Conservation (phyloP, 768 basidiomycete species). For the Phylloporus arenicola region DNA sequence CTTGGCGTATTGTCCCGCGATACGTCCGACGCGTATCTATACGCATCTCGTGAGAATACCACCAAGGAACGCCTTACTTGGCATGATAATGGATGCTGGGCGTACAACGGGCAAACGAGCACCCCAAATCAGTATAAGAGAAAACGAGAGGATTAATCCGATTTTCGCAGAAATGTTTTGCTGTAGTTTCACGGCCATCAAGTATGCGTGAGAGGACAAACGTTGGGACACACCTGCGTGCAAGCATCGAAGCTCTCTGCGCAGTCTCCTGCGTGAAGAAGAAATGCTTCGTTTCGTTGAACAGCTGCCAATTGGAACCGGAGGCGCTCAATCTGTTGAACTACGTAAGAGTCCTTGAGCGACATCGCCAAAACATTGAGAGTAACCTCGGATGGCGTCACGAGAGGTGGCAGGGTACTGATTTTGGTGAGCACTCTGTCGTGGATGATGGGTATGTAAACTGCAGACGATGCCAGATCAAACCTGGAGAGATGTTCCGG, state of each 20-base stretch:
- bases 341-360: slow-evolving; percentile 25
- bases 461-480: slow-evolving; percentile 12
- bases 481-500: slow-evolving; percentile 53
- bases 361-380: background rate
- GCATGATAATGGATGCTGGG: slow-evolving; percentile 8
- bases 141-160: slow-evolving; percentile 90
- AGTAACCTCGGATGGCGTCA: slow-evolving; percentile 85
- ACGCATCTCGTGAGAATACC: slow-evolving; percentile 3
- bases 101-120: slow-evolving; percentile 86
- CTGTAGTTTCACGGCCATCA: slow-evolving; percentile 33
- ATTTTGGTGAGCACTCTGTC: slow-evolving; percentile 76
- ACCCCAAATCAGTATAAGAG: slow-evolving; percentile 91
- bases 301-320: slow-evolving; percentile 75
- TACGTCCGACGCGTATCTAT: slow-evolving; percentile 79
- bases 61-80: background rate
- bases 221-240: slow-evolving; percentile 55
- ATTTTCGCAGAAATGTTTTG: slow-evolving; percentile 86
- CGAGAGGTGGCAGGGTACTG: slow-evolving; percentile 76
- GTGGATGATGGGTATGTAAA: background rate
- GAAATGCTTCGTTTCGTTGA: slow-evolving; percentile 83
- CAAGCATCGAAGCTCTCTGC: slow-evolving; percentile 94
- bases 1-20: slow-evolving; percentile 95
- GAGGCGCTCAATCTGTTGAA: slow-evolving; percentile 68
- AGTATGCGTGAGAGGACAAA: slow-evolving; percentile 5
- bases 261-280: slow-evolving; percentile 96